phyloP scores from a whole-genome alignment of 345 rosid species.

The Eucalyptus rudis region DNA sequence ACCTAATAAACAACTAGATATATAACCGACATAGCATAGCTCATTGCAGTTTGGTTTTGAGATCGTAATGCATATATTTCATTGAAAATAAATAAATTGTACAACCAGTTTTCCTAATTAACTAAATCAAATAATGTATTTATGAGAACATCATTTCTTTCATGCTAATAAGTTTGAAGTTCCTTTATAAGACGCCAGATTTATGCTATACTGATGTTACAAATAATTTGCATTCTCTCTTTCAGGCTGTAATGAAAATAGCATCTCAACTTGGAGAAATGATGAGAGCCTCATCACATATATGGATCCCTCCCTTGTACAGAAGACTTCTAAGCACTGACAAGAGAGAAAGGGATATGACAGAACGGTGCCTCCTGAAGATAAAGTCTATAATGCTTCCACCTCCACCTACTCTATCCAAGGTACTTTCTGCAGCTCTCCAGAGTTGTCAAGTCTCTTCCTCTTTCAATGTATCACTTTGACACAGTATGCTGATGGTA shows the following conservation, averaged over 20 bases:
- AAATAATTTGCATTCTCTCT: background rate
- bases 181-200: background rate
- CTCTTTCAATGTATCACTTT: background rate
- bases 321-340: slow-evolving; percentile 46
- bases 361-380: slow-evolving; percentile 37
- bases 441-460: background rate
- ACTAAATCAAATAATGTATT: background rate
- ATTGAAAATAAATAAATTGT: background rate
- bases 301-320: slow-evolving; percentile 42
- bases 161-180: background rate
- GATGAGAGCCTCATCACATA: slow-evolving; percentile 36
- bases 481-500: background rate
- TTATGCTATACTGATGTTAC: background rate
- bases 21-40: background rate
- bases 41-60: background rate
- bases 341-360: slow-evolving; percentile 41
- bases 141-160: background rate
- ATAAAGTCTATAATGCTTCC: slow-evolving; percentile 25
- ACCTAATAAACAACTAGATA: background rate
- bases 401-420: slow-evolving; percentile 23
- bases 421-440: slow-evolving; percentile 12
- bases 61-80: background rate
- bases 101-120: background rate
- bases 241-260: slow-evolving; percentile 35
- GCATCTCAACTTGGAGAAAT: slow-evolving; percentile 16